phyloP scores from a whole-genome alignment of 2,329 filamentous ascomycete species.

The Aureobasidium sp. region DNA sequence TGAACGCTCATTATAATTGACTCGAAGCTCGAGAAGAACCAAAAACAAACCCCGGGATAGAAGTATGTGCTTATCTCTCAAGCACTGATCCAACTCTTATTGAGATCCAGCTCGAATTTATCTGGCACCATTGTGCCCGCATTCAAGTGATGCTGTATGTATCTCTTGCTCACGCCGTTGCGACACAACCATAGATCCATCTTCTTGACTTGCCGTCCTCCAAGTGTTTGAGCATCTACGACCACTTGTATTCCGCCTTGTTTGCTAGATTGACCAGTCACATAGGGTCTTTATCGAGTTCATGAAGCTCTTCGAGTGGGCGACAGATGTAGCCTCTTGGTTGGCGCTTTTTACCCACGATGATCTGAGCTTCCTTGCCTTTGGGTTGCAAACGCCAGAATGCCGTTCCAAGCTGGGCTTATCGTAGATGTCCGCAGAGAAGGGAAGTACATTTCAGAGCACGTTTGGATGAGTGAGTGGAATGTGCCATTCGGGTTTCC shows the following conservation, averaged over 20 bases:
- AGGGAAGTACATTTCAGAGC: no score
- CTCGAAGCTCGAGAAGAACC: no score
- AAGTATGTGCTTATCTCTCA: no score
- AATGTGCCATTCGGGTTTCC: no score
- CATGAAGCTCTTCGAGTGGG: not conserved
- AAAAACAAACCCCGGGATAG: no score
- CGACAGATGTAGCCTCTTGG: not conserved
- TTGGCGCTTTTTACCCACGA: not conserved
- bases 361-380: not conserved
- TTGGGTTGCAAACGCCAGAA: not conserved
- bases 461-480: no score
- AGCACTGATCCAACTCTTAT: no score
- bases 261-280: not conserved
- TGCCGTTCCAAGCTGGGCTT: not conserved
- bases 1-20: no score
- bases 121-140: not conserved
- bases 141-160: not conserved
- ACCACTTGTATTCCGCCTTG: not conserved
- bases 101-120: not conserved
- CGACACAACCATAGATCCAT: not conserved
- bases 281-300: not conserved
- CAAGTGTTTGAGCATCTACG: not conserved
- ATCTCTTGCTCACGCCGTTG: not conserved
- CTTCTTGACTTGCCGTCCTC: not conserved
- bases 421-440: not conserved